Evolutionary conservation across 768 basidiomycete species (phyloP), one percentile per base, ranked within the genome.

Genomic region (Galerina marginata): DNA sequence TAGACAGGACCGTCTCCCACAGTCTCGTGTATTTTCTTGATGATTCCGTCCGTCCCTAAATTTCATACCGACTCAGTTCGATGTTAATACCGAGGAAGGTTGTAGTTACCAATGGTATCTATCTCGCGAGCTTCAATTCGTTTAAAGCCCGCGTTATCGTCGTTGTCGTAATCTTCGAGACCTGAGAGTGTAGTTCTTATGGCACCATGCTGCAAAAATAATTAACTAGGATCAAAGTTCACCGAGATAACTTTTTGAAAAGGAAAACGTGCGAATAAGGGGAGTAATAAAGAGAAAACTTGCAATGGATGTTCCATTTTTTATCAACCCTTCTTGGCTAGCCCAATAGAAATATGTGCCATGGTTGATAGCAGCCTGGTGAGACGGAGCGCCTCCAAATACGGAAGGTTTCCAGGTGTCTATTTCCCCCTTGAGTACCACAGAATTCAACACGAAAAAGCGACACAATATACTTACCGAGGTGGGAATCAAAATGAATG

Each of bases 321-420:
- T 81, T 63, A 96, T 88, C 45, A 93, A 77, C 2, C 93, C 93
- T 67, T 93, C 91, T 65, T 89, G 84, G 60, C 86, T 87, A 0
- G 94, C 94, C 83, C 91, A 91, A 75, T 92, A 95, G 74, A 95
- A 95, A 77, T 94, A 95, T 2, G 91, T 93, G 11, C 93, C 93
- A 60, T 95, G 93, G 61, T 91, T 94, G 63, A 95, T 87, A 20
- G 87, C 86, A 0, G 89, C 90, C 58, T 88, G 87, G 0, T 81
- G 79, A 26, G 88, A 88, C 3, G 88, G 89, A 3, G 90, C 86
- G 9, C 88, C 89, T 23, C 90, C 90, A 67, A 91, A 91, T 9
- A 90, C 86, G 36, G 83, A 78, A 4, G 89, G 88, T 67, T 88
- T 89, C 90, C 89, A 91, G 10, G 89, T 91, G 67, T 91, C 89